Evolutionary conservation across 2,329 filamentous ascomycete genomes (phyloP), one percentile per base, ranked within the genome.

Genomic region (Penicillium sp.): DNA sequence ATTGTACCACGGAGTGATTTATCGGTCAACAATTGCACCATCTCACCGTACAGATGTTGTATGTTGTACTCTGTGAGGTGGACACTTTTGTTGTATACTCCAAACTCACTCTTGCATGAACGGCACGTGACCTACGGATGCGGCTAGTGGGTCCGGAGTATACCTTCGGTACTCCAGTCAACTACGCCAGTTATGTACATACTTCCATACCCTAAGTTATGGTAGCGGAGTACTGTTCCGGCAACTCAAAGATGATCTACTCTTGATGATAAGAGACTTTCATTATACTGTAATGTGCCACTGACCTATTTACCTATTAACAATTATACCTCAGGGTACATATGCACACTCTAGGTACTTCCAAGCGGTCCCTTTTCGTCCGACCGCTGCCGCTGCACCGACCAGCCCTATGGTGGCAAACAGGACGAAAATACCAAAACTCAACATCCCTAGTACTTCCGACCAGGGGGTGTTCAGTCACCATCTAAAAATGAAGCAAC

Each of bases 401-500:
- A 43, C 13, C 42, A 45, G 42, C 42, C 42, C 42, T 45, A 45
- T 10, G 28, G 28, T 45, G 42, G 28, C 42, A 31, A 45, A 29
- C 26, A 29, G 19, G 8, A 45, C 42, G 42, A 45, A 45, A 45
- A 45, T 45, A 14, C 24, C 26, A n/a, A 45, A 45, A 29, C 28
- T 45, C 42, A 45, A 31, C 26, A 19, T 31, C 42, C 26, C 28
- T 45, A 28, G 9, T 16, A 9, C 26, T 21, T 21, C 42, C 28
- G 42, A 31, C 16, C 11, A 24, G 28, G 40, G 26, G 9, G 23
- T 26, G 23, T 14, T 33, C 34, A 37, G n/a, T 37, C 34, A 21
- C 13, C 19, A 10, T 14, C 16, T 10, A 19, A 9, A 2, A 4
- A 18, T 44, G n/a, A 44, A 44, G 11, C 6, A 19, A 19, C 11